phyloP scores from a whole-genome alignment of 257 asterid species.

The Cruciata laevipes region DNA sequence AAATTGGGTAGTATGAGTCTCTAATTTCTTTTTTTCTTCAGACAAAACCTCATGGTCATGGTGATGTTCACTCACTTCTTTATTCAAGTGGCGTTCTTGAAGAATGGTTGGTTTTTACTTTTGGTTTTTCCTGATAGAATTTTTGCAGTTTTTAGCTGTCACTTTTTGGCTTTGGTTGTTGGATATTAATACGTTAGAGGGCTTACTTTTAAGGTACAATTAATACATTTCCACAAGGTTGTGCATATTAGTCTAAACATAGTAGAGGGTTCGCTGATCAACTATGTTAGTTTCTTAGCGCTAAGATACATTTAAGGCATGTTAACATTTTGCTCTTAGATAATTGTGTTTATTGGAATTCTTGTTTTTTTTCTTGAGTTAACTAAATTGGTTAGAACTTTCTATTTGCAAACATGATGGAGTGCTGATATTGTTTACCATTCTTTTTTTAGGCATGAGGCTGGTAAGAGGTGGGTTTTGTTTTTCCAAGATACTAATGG shows the following conservation, averaged over 20 bases:
- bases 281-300: neutral
- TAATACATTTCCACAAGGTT: neutral
- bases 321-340: neutral
- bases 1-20: constrained; percentile 10
- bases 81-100: constrained; percentile 85
- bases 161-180: neutral
- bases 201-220: neutral
- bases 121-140: constrained; percentile 7
- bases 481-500: constrained; percentile 99
- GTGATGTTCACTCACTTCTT: constrained; percentile 96
- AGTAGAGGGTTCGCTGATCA: neutral
- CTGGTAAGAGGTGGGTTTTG: constrained; percentile 86
- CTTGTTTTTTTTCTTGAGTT: neutral
- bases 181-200: neutral
- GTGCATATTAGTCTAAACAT: neutral
- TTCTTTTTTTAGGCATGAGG: constrained; percentile 51
- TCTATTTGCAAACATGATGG: neutral
- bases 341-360: neutral
- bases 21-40: constrained; percentile 18
- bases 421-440: constrained; percentile 3
- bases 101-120: constrained; percentile 51
- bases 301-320: neutral
- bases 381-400: neutral
- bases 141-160: neutral
- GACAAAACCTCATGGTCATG: constrained; percentile 99